Evolutionary conservation across 305 asterid species (phyloP).

Genomic region (Ajuga reptans): DNA sequence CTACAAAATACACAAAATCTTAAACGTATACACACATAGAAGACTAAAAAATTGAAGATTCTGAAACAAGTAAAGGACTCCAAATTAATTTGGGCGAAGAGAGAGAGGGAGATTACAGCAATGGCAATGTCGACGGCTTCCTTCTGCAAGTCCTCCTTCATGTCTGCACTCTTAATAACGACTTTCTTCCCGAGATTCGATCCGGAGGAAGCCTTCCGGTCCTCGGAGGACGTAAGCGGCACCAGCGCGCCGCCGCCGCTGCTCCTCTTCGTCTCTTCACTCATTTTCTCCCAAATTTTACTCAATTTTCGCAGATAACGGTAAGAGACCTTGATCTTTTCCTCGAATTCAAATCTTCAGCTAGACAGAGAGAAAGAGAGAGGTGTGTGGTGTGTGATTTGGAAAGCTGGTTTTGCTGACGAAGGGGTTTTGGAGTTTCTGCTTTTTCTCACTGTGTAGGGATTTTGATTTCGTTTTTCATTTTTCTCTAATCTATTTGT

Average conservation of each 20-base stretch:
- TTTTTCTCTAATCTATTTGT: no score
- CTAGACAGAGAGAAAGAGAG: conserved; percentile 20
- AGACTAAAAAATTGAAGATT: neutral
- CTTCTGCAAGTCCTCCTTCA: conserved; percentile 84
- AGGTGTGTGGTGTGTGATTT: conserved; percentile 26
- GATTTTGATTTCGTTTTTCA: neutral
- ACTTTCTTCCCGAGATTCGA: conserved; percentile 51
- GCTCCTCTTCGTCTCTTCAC: conserved; percentile 59
- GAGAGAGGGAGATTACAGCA: conserved; percentile 39
- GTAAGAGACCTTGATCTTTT: neutral
- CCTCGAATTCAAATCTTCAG: conserved; percentile 13
- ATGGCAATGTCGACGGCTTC: conserved; percentile 85
- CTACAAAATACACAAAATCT: conserved; percentile 26
- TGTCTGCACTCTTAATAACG: conserved; percentile 78
- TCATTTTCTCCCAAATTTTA: conserved; percentile 33
- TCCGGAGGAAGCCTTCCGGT: conserved; percentile 50
- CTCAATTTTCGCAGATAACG: conserved; percentile 11
- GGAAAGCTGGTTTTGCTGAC: conserved; percentile 30
- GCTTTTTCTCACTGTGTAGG: conserved; percentile 11
- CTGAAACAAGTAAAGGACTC: no score
- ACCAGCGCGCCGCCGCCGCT: conserved; percentile 46
- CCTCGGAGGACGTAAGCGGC: conserved; percentile 47
- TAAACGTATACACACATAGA: neutral
- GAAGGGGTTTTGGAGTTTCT: conserved; percentile 19
- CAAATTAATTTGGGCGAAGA: neutral